These are phyloP conservation scores for Suhomyces yuchorum DNA, from an alignment of 1,139 yeast genomes.

Conservation along the genomic window DNA sequence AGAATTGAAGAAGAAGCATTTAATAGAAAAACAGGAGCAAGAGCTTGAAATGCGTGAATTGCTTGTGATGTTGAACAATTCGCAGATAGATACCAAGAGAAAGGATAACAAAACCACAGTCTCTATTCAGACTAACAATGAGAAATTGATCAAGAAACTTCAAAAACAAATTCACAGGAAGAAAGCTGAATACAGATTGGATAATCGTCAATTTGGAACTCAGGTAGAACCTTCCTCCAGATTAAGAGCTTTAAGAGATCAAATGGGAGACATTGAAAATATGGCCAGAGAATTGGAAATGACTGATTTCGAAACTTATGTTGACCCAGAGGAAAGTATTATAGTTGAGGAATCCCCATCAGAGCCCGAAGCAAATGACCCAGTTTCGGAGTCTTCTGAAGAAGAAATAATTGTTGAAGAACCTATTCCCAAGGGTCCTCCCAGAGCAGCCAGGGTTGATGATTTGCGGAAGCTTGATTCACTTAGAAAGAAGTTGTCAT, in stretches of 20 bases:
- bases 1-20: conserved; percentile 67
- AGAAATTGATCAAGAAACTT: conserved; percentile 50
- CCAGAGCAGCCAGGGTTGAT: conserved; percentile 42
- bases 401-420: conserved; percentile 21
- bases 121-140: conserved; percentile 41
- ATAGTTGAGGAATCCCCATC: conserved; percentile 17
- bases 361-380: conserved; percentile 21
- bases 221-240: conserved; percentile 77
- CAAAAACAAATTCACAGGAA: conserved; percentile 64
- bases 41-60: conserved; percentile 89
- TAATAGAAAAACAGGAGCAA: conserved; percentile 79
- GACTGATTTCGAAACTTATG: conserved; percentile 66
- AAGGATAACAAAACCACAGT: conserved; percentile 43
- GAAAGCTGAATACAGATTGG: conserved; percentile 61
- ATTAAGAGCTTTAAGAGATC: conserved; percentile 72
- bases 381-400: conserved; percentile 18
- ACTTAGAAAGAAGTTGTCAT: conserved; percentile 59
- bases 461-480: conserved; percentile 50
- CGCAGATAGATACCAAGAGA: conserved; percentile 33
- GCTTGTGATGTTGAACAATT: conserved; percentile 60
- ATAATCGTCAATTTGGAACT: conserved; percentile 57
- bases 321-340: conserved; percentile 18
- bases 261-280: conserved; percentile 82
- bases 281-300: conserved; percentile 87
- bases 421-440: conserved; percentile 26